Percentiles rank a stretch among this genome's conserved stretches.
Evolutionary conservation across 768 basidiomycete species (phyloP).

Genomic region (Lentinus tigrinus): DNA sequence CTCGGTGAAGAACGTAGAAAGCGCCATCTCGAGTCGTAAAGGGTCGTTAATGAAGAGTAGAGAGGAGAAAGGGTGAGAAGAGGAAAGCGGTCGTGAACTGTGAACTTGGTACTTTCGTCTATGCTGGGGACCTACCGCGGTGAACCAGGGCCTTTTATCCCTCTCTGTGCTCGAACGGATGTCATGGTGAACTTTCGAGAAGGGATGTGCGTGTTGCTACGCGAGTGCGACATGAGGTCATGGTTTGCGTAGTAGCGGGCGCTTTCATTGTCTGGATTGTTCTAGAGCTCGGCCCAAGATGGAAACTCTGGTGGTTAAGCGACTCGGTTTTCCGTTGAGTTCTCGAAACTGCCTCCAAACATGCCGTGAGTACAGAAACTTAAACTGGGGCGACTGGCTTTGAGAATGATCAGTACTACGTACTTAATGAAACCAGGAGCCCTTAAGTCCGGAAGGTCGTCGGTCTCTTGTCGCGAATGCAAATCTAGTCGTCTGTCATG

Average conservation of each 20-base stretch:
- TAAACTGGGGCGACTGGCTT: no score
- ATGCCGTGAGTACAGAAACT: no score
- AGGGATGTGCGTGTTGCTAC: not conserved
- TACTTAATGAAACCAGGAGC: no score
- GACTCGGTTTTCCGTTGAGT: no score
- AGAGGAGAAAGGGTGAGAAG: not conserved
- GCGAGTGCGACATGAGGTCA: not conserved
- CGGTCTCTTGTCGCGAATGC: no score
- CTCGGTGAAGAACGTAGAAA: slow-evolving; percentile 41
- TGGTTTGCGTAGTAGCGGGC: not conserved
- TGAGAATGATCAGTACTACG: no score
- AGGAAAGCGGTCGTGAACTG: slow-evolving; percentile 15
- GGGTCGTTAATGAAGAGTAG: slow-evolving; percentile 10
- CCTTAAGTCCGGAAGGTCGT: no score
- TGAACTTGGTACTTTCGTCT: slow-evolving; percentile 17
- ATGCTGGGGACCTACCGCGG: not conserved
- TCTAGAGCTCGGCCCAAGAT: not conserved
- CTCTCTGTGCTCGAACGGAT: no score
- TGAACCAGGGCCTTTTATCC: not conserved
- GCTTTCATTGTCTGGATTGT: not conserved
- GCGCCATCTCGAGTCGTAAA: slow-evolving; percentile 29
- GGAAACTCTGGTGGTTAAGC: not conserved
- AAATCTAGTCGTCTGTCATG: no score
- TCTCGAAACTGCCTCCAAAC: no score
- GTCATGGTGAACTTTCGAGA: not conserved